These are phyloP conservation scores for Microcyclospora tardicrescens DNA, from an alignment of 2,329 filamentous ascomycete genomes.

Conservation along the genomic window DNA sequence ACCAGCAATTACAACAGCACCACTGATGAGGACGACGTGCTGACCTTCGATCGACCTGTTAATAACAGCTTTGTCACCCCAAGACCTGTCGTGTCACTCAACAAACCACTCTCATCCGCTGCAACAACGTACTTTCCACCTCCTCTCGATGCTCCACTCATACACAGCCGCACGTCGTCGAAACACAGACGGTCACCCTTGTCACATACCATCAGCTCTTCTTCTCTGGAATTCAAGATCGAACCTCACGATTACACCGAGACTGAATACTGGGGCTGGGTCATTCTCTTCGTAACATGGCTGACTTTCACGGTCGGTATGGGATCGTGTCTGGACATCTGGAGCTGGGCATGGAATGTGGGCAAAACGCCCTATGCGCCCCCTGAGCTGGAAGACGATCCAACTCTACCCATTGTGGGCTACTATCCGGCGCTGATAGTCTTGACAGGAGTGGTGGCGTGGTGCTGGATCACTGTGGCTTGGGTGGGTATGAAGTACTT, in stretches of 20 bases:
- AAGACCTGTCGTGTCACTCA: not conserved
- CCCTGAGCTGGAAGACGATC: slow-evolving; percentile 88
- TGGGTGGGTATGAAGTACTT: slow-evolving; percentile 99
- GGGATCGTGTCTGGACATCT: slow-evolving; percentile 86
- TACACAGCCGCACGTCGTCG: slow-evolving; percentile 8
- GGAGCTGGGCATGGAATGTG: slow-evolving; percentile 99
- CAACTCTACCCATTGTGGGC: slow-evolving; percentile 84
- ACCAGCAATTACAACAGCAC: slow-evolving; percentile 53
- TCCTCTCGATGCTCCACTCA: slow-evolving; percentile 4
- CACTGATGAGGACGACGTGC: slow-evolving; percentile 70
- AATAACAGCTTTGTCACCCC: slow-evolving; percentile 1
- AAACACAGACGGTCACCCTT: slow-evolving; percentile 13
- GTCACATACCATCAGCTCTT: slow-evolving; percentile 13
- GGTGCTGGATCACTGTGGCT: slow-evolving; percentile 95
- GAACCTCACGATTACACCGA: slow-evolving; percentile 81
- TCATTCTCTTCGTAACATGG: slow-evolving; percentile 84
- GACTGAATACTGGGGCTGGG: slow-evolving; percentile 97
- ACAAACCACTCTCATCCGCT: slow-evolving; percentile 11
- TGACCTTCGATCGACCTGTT: slow-evolving; percentile 41
- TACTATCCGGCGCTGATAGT: slow-evolving; percentile 95
- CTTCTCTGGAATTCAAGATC: slow-evolving; percentile 10
- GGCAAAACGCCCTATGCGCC: slow-evolving; percentile 91
- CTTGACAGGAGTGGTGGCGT: slow-evolving; percentile 87
- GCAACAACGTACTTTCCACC: slow-evolving; percentile 19
- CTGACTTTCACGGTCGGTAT: slow-evolving; percentile 91